Base-by-base conservation (phyloP, 805 yeast species). In the Debaryomyces prosopidis region DNA sequence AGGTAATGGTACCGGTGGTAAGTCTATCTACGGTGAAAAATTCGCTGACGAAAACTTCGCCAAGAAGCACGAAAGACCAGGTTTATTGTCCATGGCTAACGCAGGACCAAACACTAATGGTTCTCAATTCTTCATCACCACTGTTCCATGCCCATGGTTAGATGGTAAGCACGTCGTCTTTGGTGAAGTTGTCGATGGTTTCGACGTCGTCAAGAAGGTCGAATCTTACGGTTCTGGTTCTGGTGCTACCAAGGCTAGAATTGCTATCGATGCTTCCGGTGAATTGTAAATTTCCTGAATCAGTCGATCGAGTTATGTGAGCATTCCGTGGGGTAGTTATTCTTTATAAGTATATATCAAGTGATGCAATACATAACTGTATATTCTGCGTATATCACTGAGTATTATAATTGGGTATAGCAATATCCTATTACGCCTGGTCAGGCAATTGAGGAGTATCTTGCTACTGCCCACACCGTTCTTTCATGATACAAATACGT, bases 81-180 rank as follows among this genome's bases (percentile, higher is more conserved):
- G 95, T 63, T 75, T 87, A 54, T 71, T 89, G 63, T 88, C 95
- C 35, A 89, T 89, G 96, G 96, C 96, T 52, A 89, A 89, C 58
- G 86, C 92, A 47, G 96, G 96, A 57, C 92, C 92, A 69, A 85
- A 87, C 81, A 87, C 96, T 66, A 89, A 89, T 66, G 94, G 96
- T 18, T 87, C 95, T 19, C 96, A 89, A 71, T 89, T 89, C 72
- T 89, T 88, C 75, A 84, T 89, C 65, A 86, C 95, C 58, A 85
- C 91, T 44, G 89, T 84, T 39, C 77, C 83, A 58, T 78, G 85
- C 58, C 84, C 88, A 52, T 85, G 89, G 88, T 79, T 84, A 67
- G 88, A 84, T 61, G 90, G 89, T 49, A 80, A 80, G 63, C 90
- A 84, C 71, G 87, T 82, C 65, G 90, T 84, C 45, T 84, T 83